Evolutionary conservation across 768 basidiomycete genomes (phyloP), one percentile per base, ranked within the genome.

Genomic region (Clitopilus hobsonii): DNA sequence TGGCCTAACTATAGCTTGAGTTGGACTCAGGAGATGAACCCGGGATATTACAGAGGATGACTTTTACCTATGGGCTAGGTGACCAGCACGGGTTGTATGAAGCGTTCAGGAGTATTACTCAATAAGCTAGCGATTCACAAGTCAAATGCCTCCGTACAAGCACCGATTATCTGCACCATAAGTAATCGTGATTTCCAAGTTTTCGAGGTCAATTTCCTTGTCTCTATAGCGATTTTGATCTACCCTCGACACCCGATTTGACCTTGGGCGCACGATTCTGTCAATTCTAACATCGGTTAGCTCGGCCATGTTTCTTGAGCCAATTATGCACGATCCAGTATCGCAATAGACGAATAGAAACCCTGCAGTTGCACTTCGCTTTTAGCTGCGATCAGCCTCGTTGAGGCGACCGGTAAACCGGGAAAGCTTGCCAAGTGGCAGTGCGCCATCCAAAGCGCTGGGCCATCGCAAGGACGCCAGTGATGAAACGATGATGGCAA

Each of bases 31-130:
- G 78, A 3, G 69, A 71, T 10, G 75, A 75, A 0, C 76, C 78
- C 1, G 76, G 77, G 0, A 76, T 92, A 23, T 79, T 92, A 49
- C 78, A 88, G 54, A 71, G 75, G 51, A 81, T 91, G 78, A 89
- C 90, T 0, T 68, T 95, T 48, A 90, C 91, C 2, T 98, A 96
- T 61, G 82, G 81, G 3, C 70, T 97, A 0, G 94, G 94, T 1
- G 85, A 88, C 54, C 86, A 91, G 58, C 91, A 95, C 66, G 88
- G 82, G 0, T 69, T 93, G 6, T 88, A 77, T 55, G 65, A 69
- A 32, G 63, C 13, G 32, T 36, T 36, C 8, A 36, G n/a, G 10
- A n/a, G 8, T n/a, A n/a, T n/a, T n/a, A n/a, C n/a, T n/a, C n/a
- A n/a, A n/a, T n/a, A n/a, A n/a, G n/a, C n/a, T n/a, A n/a, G n/a